Evolutionary conservation across 257 asterid genomes (phyloP).

Genomic region (Linderniella brevidens): DNA sequence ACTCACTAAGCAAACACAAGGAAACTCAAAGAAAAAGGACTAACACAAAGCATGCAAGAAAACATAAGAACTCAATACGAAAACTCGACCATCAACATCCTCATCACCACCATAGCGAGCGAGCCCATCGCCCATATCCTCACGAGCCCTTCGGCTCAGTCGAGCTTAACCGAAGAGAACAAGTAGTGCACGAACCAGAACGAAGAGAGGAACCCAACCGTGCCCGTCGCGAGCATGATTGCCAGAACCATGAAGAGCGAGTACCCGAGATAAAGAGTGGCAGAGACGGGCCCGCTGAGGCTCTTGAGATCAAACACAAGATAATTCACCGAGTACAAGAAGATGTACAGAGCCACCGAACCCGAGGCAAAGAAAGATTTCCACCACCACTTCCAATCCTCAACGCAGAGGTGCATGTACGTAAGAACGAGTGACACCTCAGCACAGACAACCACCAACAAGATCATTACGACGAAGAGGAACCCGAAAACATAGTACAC

Average conservation of each 20-base stretch:
- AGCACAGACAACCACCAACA: conserved; percentile 46
- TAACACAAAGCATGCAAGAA: no score
- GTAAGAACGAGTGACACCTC: conserved; percentile 58
- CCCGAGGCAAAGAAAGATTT: conserved; percentile 63
- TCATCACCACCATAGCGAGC: no score
- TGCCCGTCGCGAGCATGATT: conserved; percentile 61
- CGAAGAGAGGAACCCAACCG: conserved; percentile 52
- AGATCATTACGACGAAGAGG: conserved; percentile 37
- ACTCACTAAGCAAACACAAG: no score
- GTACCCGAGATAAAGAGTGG: conserved; percentile 51
- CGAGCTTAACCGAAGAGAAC: conserved; percentile 57
- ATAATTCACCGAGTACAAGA: conserved; percentile 40
- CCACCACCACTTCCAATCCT: conserved; percentile 79
- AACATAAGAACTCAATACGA: no score
- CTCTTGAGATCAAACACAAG: conserved; percentile 48
- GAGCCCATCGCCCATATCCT: not conserved
- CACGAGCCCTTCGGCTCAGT: conserved; percentile 11
- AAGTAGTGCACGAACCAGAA: conserved; percentile 60
- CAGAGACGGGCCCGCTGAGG: conserved; percentile 50
- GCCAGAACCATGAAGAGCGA: conserved; percentile 54
- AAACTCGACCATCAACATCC: no score
- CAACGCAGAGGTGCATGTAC: conserved; percentile 59
- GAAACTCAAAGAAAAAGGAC: no score
- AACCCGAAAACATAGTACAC: conserved; percentile 55
- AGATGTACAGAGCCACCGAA: conserved; percentile 45